Conservation (phyloP, 345 rosid species). For the Streptanthus diversifolius region DNA sequence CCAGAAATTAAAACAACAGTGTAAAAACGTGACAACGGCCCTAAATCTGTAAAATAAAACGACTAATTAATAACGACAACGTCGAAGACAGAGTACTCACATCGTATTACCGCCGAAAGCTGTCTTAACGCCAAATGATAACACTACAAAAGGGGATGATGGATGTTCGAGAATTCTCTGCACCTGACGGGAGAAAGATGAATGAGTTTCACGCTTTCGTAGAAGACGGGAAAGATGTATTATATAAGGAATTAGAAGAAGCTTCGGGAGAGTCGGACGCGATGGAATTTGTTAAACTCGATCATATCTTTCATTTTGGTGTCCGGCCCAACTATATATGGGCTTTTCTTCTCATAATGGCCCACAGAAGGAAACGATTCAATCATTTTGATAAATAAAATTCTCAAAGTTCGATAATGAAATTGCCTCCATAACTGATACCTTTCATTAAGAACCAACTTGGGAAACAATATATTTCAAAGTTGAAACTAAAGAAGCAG, state of each 20-base stretch:
- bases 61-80: not conserved
- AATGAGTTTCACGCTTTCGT: not conserved
- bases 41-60: not conserved
- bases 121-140: not conserved
- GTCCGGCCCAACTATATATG: constrained; percentile 15
- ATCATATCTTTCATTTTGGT: constrained; percentile 7
- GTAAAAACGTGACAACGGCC: not conserved
- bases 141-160: not conserved
- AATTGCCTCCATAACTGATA: not conserved
- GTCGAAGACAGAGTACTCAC: constrained; percentile 8
- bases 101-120: not conserved
- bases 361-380: not conserved
- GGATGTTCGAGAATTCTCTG: not conserved
- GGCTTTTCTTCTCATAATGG: not conserved
- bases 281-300: constrained; percentile 19
- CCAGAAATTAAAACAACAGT: not conserved
- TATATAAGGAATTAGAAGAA: constrained; percentile 35
- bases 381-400: not conserved
- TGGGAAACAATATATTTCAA: not conserved
- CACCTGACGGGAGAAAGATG: not conserved
- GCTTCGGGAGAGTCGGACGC: constrained; percentile 63
- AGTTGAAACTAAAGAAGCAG: not conserved
- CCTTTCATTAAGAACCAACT: not conserved
- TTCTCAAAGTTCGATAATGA: not conserved
- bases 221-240: not conserved